phyloP scores from a whole-genome alignment of 2,329 filamentous ascomycete species.

The Arthrinium phaeospermum region DNA sequence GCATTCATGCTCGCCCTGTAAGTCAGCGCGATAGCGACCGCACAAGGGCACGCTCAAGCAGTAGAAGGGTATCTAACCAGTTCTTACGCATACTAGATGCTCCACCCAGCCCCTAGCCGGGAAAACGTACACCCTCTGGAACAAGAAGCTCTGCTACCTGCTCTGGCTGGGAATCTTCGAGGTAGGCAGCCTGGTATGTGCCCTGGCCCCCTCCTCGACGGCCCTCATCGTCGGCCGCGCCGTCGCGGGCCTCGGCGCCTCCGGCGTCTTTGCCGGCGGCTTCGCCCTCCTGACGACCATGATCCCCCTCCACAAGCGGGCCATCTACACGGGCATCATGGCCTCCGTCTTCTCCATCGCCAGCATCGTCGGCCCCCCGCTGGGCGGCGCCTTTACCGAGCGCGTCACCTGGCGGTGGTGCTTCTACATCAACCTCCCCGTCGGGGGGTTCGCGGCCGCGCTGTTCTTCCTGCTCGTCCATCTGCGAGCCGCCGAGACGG shows the following conservation, averaged over 20 bases:
- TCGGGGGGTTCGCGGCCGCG: slow-evolving; percentile 41
- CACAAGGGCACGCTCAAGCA: too few relatives aligned
- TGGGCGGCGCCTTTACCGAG: slow-evolving; percentile 25
- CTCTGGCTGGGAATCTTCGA: background rate
- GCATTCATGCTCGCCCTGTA: background rate
- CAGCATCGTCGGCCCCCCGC: slow-evolving; percentile 24
- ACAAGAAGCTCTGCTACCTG: background rate
- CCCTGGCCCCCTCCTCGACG: background rate
- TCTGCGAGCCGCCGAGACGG: slow-evolving; percentile 46
- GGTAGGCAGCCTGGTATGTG: background rate
- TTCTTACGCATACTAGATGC: background rate
- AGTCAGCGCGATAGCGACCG: too few relatives aligned
- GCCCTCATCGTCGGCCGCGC: background rate
- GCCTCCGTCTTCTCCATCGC: slow-evolving; percentile 23
- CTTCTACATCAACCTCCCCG: slow-evolving; percentile 27
- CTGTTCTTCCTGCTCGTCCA: slow-evolving; percentile 53
- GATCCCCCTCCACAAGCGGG: background rate
- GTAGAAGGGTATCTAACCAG: too few relatives aligned
- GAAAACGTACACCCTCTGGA: background rate
- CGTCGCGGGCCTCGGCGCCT: background rate
- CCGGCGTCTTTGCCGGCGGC: background rate
- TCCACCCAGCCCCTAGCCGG: background rate
- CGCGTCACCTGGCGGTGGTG: slow-evolving; percentile 28
- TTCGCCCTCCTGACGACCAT: background rate
- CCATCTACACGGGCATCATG: background rate